phyloP scores from a whole-genome alignment of 495 filamentous ascomycete genomes.

The Neurospora hispaniola region DNA sequence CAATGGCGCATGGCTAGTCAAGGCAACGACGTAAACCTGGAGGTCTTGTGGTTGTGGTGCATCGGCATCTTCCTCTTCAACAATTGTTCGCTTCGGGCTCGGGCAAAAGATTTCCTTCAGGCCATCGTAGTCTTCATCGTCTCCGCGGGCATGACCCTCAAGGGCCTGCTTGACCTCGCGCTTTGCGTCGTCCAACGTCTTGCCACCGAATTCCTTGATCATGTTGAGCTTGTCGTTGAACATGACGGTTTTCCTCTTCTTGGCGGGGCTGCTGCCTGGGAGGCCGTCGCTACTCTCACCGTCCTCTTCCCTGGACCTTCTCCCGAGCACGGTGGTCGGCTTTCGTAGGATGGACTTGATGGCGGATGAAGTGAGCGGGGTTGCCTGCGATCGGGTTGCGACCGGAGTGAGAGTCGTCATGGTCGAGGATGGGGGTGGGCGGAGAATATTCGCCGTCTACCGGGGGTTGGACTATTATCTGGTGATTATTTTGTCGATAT shows the following conservation, averaged over 20 bases:
- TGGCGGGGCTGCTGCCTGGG: conserved; percentile 43
- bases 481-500: not conserved
- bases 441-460: not conserved
- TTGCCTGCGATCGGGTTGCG: conserved; percentile 12
- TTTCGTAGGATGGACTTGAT: conserved; percentile 39
- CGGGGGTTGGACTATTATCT: not conserved
- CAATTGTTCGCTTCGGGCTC: conserved; percentile 28
- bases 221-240: conserved; percentile 66
- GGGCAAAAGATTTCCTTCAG: conserved; percentile 58
- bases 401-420: conserved; percentile 24
- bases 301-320: conserved; percentile 27
- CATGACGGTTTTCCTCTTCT: conserved; percentile 48
- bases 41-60: conserved; percentile 38
- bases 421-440: not conserved
- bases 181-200: conserved; percentile 46
- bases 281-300: conserved; percentile 30
- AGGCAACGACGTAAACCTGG: conserved; percentile 62
- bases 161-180: conserved; percentile 67
- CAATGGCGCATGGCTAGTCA: conserved; percentile 60
- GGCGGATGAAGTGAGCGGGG: conserved; percentile 13
- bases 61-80: conserved; percentile 2
- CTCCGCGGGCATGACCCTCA: conserved; percentile 52
- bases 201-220: conserved; percentile 39
- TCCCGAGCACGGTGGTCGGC: conserved; percentile 25
- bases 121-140: conserved; percentile 60